These are phyloP conservation scores for Aspergillus amoenus DNA, from an alignment of 2,329 filamentous ascomycete species.

Conservation along the genomic window DNA sequence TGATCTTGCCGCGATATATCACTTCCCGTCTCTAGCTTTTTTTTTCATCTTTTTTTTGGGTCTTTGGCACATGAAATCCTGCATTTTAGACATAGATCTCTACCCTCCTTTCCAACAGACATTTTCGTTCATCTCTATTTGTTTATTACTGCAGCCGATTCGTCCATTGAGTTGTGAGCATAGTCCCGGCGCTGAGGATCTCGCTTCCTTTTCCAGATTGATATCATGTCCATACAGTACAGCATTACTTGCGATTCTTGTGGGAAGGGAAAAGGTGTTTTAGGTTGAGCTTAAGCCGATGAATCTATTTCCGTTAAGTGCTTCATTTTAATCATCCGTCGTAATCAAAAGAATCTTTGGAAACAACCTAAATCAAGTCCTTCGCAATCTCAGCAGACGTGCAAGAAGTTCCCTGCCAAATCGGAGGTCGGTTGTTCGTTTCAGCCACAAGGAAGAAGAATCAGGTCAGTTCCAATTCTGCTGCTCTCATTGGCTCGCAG, in stretches of 20 bases:
- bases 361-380: no score
- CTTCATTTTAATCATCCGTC: no score
- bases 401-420: no score
- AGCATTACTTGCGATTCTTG: background rate
- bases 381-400: no score
- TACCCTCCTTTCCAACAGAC: background rate
- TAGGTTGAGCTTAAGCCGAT: background rate
- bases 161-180: constrained; percentile 7
- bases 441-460: background rate
- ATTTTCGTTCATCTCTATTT: constrained; percentile 1
- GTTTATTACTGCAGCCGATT: background rate
- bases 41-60: background rate
- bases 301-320: background rate
- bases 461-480: no score
- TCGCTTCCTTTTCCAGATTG: constrained; percentile 1
- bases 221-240: background rate
- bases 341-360: no score
- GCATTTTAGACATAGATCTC: constrained; percentile 15
- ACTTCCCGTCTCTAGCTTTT: background rate
- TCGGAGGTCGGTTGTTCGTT: background rate
- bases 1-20: constrained; percentile 6
- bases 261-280: constrained; percentile 2
- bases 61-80: constrained; percentile 1
- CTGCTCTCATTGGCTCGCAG: no score
- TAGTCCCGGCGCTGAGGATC: constrained; percentile 5